Evolutionary conservation across 345 rosid species (phyloP).

Genomic region (Brassica incana): DNA sequence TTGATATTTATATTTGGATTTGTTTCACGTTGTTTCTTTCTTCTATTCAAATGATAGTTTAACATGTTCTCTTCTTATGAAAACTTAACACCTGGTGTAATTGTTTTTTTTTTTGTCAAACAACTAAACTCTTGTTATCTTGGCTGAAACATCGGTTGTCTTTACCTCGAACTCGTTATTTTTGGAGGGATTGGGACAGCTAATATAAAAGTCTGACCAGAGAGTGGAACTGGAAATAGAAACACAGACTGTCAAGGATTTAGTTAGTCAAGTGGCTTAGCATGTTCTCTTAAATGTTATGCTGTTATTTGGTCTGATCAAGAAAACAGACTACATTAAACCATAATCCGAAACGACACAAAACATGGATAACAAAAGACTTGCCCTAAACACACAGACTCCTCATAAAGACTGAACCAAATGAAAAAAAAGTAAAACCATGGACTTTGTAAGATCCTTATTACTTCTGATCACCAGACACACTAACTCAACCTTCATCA

Average conservation of each 20-base stretch:
- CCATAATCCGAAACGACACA: neutral
- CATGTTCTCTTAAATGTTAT: too few species aligned
- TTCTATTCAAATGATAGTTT: neutral
- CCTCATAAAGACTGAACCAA: neutral
- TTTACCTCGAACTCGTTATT: neutral
- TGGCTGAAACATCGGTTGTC: neutral
- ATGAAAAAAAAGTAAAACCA: neutral
- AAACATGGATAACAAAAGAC: neutral
- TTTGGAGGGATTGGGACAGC: neutral
- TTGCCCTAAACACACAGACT: too few species aligned
- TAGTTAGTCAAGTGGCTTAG: neutral
- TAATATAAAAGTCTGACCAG: neutral
- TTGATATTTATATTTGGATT: slow-evolving; percentile 17
- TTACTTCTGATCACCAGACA: neutral
- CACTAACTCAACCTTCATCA: neutral
- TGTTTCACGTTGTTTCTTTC: neutral
- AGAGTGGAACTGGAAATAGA: neutral
- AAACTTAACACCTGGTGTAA: neutral
- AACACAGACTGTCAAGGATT: neutral
- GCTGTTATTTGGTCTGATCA: neutral
- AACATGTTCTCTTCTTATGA: neutral
- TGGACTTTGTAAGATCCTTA: neutral
- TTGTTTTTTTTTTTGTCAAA: neutral
- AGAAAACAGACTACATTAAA: neutral
- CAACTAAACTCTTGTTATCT: neutral